Conservation (phyloP, 2,329 filamentous ascomycete species). For the Trichoderma aggressivum region DNA sequence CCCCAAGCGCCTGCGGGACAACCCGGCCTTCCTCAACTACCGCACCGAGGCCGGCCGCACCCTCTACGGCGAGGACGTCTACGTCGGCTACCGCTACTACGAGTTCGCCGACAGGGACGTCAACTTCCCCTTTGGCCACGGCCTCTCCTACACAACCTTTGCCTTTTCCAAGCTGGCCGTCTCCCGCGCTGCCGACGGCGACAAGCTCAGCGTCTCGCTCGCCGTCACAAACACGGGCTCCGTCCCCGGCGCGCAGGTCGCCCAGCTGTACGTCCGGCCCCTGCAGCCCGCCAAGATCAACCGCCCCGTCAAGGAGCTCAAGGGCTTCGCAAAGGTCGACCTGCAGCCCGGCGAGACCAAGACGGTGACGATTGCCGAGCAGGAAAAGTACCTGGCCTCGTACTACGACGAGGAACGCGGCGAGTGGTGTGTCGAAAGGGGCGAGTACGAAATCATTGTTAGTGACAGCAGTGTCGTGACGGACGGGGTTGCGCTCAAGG, state of each 20-base stretch:
- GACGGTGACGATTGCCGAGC: constrained; percentile 52
- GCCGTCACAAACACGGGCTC: constrained; percentile 61
- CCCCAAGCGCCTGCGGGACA: constrained; percentile 64
- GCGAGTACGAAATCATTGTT: constrained; percentile 61
- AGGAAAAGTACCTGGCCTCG: constrained; percentile 62
- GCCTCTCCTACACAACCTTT: constrained; percentile 74
- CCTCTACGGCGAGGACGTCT: constrained; percentile 76
- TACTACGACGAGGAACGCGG: constrained; percentile 68
- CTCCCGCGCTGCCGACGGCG: constrained; percentile 44
- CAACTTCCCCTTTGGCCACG: constrained; percentile 76
- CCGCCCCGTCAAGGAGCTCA: constrained; percentile 59
- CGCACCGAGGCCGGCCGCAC: constrained; percentile 65
- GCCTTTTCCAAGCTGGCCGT: constrained; percentile 49
- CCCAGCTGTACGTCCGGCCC: constrained; percentile 55
- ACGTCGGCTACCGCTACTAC: constrained; percentile 78
- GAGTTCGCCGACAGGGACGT: constrained; percentile 64
- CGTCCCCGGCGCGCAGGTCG: constrained; percentile 51
- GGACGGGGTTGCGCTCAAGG: constrained; percentile 45
- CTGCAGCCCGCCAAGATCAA: constrained; percentile 52
- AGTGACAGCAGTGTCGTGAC: constrained; percentile 53
- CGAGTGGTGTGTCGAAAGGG: constrained; percentile 64
- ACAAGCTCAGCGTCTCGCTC: constrained; percentile 47
- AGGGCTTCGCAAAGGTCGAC: constrained; percentile 62
- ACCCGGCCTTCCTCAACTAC: constrained; percentile 74
- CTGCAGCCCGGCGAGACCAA: constrained; percentile 58